Conservation (phyloP, 1,284 basidiomycete species). For the Ustilago shanxiensis region DNA sequence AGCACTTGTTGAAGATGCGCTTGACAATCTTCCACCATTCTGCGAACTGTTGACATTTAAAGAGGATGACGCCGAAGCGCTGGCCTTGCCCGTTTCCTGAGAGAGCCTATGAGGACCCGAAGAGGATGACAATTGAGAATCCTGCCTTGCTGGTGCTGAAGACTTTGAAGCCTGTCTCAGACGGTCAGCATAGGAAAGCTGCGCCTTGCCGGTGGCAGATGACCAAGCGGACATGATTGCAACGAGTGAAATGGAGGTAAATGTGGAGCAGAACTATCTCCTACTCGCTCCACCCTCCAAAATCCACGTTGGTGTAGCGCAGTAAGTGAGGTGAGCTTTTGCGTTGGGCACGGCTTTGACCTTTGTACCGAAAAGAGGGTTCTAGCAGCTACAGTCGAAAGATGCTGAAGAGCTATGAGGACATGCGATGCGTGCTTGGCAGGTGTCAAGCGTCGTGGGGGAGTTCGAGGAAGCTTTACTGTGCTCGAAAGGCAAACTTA, state of each 20-base stretch:
- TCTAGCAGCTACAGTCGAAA: not conserved
- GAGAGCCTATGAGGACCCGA: constrained; percentile 11
- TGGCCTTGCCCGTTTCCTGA: constrained; percentile 4
- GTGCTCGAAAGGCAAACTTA: not conserved
- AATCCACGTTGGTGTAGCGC: not conserved
- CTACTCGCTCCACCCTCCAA: constrained; percentile 24
- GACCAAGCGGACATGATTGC: constrained; percentile 59
- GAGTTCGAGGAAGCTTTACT: not conserved
- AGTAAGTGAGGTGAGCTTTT: not conserved
- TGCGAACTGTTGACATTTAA: constrained; percentile 8
- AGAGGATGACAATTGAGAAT: constrained; percentile 4
- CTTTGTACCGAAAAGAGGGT: not conserved
- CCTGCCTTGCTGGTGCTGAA: constrained; percentile 17
- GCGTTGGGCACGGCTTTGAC: not conserved
- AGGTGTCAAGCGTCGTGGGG: not conserved
- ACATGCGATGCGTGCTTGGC: not conserved
- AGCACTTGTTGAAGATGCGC: constrained; percentile 12
- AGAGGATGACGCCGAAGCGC: not conserved
- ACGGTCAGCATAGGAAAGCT: constrained; percentile 58
- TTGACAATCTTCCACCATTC: constrained; percentile 12
- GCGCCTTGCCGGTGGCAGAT: constrained; percentile 52
- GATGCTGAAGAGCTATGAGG: not conserved
- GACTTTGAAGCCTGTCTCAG: constrained; percentile 50
- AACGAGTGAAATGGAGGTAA: not conserved
- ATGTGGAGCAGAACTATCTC: constrained; percentile 18